Base-by-base conservation (phyloP, 768 basidiomycete genomes). In the Pisolithus marmoratus region DNA sequence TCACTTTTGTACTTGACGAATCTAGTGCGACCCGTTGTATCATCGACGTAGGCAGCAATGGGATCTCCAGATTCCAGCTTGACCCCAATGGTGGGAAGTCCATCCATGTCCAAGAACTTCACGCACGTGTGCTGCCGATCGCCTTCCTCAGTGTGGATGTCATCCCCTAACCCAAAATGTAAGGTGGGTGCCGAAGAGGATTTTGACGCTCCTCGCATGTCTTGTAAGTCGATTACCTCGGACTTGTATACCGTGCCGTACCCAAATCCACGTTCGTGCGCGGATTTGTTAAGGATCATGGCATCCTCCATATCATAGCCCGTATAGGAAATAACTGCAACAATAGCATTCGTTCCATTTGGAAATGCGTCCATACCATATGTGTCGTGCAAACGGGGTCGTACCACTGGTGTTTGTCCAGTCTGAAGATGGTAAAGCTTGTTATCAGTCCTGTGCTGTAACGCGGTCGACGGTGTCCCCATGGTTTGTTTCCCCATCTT, bases 281-380 rank as follows among this genome's bases (percentile, higher is more conserved):
- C 87, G 1, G 94, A 98, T 72, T 99, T 99, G 70, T 99, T 99
- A 48, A 99, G 74, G 59, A 99, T 99, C 96, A 99, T 99, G 58
- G 96, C 96, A 61, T 99, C 96, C 72, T 99, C 96, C 96, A 99
- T 99, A 68, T 99, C 96, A 70, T 99, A 99, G 4, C 96, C 96
- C 4, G 96, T 99, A 66, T 99, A 99, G 1, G 96, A 99, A 61
- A 99, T 98, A 63, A 99, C 96, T n/a, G 96, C 96, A 46, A 99
- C 96, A 54, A 99, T 77, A 19, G 96, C 96, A 68, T 99, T 99
- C 42, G 89, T 97, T 15, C 96, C 96, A 61, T 94, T 98, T 2
- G 96, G 96, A 79, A 94, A 99, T 29, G 90, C 83, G 70, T 99
- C 96, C 89, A 99, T 96, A 42, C 90, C 95, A 70, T 98, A 99